Base-by-base conservation (phyloP, 2,329 filamentous ascomycete species). In the Paecilomyces fulvus region DNA sequence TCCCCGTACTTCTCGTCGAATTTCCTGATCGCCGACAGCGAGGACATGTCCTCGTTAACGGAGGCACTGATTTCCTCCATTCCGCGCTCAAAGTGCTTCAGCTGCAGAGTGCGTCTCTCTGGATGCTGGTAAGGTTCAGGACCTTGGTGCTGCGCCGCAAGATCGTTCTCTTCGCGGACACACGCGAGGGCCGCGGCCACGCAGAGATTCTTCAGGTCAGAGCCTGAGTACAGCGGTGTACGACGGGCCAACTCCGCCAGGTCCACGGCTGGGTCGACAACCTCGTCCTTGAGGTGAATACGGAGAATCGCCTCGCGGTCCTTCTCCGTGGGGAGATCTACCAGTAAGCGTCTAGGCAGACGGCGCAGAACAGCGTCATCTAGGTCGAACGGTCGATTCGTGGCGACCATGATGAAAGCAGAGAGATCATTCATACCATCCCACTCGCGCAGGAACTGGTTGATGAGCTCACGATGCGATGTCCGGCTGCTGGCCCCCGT, bases 401-500 rank as follows among this genome's bases (percentile, higher is more conserved):
- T 97, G 28, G 94, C 92, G 0, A 97, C 91, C 91, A 99, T 96
- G 72, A 99, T 92, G 70, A 99, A 97, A 2, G 92, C 90, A 17
- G 88, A 88, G 51, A 85, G 82, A 57, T 85, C 80, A 64, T 89
- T 88, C 78, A 97, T 87, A 10, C 94, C 94, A 65, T 97, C 94
- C 94, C 92, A 97, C 71, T 97, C 92, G 55, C 91, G 88, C 52
- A 99, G 77, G 71, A 97, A 97, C 73, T 99, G 92, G 68, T 96
- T 99, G 71, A 97, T 92, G 55, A 94, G 87, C 70, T 96, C 92
- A 52, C 92, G 84, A 64, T 95, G 89, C 1, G 83, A 86, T 5
- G 83, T 83, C 30, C 89, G 81, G 63, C 84, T 85, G 58, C 81
- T 80, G 23, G 81, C 79, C 31, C 72, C 67, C 43, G 83, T 82